These are phyloP conservation scores for Dactylonectria estremocensis DNA, from an alignment of 2,329 filamentous ascomycete species.

Conservation along the genomic window DNA sequence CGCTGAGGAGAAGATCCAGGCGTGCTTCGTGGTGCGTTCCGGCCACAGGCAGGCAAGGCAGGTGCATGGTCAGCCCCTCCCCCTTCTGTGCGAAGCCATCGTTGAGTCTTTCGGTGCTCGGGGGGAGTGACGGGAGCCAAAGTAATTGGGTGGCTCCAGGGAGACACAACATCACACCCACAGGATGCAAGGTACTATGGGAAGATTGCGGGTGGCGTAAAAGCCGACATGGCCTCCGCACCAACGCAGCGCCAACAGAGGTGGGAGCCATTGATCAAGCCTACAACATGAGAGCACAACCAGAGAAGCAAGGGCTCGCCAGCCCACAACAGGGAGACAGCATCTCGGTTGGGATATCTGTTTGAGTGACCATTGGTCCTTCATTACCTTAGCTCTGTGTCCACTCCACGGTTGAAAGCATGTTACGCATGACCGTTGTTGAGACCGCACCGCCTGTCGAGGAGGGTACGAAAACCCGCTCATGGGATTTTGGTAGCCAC, in stretches of 20 bases:
- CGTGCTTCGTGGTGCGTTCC: not conserved
- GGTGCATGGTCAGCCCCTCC: constrained; percentile 19
- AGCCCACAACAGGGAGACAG: constrained; percentile 32
- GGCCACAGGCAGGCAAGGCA: constrained; percentile 14
- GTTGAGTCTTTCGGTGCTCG: not conserved
- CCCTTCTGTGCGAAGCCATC: constrained; percentile 11
- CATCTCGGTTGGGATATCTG: constrained; percentile 60
- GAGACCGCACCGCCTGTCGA: constrained; percentile 45
- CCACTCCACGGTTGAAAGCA: constrained; percentile 66
- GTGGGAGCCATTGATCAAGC: constrained; percentile 35
- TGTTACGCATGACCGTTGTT: constrained; percentile 69
- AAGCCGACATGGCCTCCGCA: constrained; percentile 28
- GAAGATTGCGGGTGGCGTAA: constrained; percentile 32
- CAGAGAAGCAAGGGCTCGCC: constrained; percentile 32
- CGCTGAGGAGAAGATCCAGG: constrained; percentile 12
- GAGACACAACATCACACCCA: constrained; percentile 16
- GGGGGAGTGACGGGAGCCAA: constrained; percentile 11
- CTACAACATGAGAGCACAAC: constrained; percentile 35
- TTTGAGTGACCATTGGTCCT: constrained; percentile 59
- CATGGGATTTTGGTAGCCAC: constrained; percentile 32
- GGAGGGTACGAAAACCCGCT: constrained; percentile 30
- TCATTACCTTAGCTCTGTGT: constrained; percentile 61
- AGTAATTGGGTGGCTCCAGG: constrained; percentile 12
- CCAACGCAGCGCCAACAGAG: constrained; percentile 12
- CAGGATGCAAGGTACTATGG: constrained; percentile 19